These are phyloP conservation scores for Scleroderma bovista DNA, from an alignment of 768 basidiomycete species.

Conservation along the genomic window DNA sequence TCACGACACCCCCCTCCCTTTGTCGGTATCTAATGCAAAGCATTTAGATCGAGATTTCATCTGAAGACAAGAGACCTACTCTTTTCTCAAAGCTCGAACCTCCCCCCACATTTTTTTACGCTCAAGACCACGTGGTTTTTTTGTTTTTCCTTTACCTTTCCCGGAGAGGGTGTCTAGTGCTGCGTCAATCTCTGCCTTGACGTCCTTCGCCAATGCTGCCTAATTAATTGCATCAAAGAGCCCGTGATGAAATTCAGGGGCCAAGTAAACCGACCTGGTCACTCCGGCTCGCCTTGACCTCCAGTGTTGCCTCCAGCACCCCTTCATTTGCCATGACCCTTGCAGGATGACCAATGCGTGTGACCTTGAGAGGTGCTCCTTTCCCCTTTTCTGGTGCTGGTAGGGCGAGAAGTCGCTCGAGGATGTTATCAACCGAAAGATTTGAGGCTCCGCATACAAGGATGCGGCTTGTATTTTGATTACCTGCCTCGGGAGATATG, in stretches of 20 bases:
- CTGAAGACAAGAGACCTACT: slow-evolving; percentile 45
- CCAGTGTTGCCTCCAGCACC: slow-evolving; percentile 62
- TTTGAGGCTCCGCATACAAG: slow-evolving; percentile 94
- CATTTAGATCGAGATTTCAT: background rate
- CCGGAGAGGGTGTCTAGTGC: slow-evolving; percentile 62
- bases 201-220: slow-evolving; percentile 81
- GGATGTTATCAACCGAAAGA: slow-evolving; percentile 91
- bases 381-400: slow-evolving; percentile 45
- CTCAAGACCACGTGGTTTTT: slow-evolving; percentile 63
- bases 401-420: slow-evolving; percentile 73
- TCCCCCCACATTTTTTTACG: slow-evolving; percentile 85
- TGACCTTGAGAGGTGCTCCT: slow-evolving; percentile 47
- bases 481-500: slow-evolving; percentile 27
- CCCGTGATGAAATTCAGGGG: background rate
- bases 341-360: slow-evolving; percentile 94
- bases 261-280: slow-evolving; percentile 47
- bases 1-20: slow-evolving; percentile 81
- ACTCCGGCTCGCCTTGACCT: slow-evolving; percentile 65
- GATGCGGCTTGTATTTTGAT: slow-evolving; percentile 52
- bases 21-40: slow-evolving; percentile 64
- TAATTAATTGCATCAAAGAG: slow-evolving; percentile 27
- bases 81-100: slow-evolving; percentile 81
- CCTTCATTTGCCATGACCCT: slow-evolving; percentile 74
- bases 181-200: slow-evolving; percentile 78
- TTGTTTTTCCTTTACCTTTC: slow-evolving; percentile 68